Evolutionary conservation across 805 yeast species (phyloP).

Genomic region (Henningerozyma blattae): DNA sequence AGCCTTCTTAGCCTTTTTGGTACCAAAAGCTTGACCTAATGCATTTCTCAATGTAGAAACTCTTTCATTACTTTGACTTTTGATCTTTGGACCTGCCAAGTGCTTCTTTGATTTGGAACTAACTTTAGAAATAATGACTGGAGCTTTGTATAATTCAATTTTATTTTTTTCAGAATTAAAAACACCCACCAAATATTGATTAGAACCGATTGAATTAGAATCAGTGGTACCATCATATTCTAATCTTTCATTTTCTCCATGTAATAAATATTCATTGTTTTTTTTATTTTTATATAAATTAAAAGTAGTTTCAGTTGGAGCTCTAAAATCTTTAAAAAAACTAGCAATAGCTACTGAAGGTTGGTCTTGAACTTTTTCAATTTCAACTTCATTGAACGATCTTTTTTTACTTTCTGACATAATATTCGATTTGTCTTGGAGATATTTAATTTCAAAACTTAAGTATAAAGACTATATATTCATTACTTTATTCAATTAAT

Average conservation of each 20-base stretch:
- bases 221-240: conserved; percentile 55
- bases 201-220: conserved; percentile 25
- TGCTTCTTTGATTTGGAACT: conserved; percentile 48
- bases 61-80: conserved; percentile 37
- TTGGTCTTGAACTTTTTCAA: conserved; percentile 31
- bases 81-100: conserved; percentile 50
- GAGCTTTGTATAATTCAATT: conserved; percentile 52
- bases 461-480: too few species aligned
- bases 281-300: conserved; percentile 38
- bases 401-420: background rate
- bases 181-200: conserved; percentile 59
- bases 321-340: conserved; percentile 67
- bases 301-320: conserved; percentile 48
- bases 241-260: conserved; percentile 66
- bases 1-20: conserved; percentile 89
- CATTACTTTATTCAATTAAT: too few species aligned
- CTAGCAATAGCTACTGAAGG: conserved; percentile 49
- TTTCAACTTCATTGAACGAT: conserved; percentile 7
- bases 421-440: background rate
- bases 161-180: conserved; percentile 57
- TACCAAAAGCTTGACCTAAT: conserved; percentile 93
- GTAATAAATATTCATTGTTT: conserved; percentile 38
- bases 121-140: conserved; percentile 51
- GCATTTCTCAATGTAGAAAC: conserved; percentile 57
- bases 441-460: too few species aligned